phyloP scores from a whole-genome alignment of 805 yeast species.

The Candida tallmaniae region DNA sequence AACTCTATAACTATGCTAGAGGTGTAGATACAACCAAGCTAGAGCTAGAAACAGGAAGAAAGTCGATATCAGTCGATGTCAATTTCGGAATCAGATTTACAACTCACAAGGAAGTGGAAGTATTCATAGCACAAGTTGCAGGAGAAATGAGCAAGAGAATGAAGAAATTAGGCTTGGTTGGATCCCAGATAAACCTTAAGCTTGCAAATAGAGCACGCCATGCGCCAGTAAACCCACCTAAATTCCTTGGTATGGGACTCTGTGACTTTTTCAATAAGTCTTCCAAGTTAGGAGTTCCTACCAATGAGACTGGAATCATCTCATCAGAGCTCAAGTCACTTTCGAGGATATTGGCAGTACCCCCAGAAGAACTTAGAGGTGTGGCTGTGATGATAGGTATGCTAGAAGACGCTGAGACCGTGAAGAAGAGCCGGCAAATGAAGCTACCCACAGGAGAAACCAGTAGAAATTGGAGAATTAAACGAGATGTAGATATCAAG shows the following conservation, averaged over 20 bases:
- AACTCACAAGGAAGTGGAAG: conserved; percentile 54
- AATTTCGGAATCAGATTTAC: conserved; percentile 87
- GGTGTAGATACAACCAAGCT: conserved; percentile 67
- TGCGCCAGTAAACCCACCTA: conserved; percentile 74
- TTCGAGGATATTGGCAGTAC: conserved; percentile 52
- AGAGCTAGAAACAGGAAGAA: conserved; percentile 52
- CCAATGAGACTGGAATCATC: conserved; percentile 57
- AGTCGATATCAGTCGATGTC: conserved; percentile 81
- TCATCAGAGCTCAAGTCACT: conserved; percentile 56
- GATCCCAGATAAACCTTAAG: conserved; percentile 59
- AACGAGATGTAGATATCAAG: background rate
- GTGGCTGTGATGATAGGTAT: conserved; percentile 66
- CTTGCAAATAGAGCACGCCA: conserved; percentile 57
- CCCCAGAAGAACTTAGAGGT: conserved; percentile 72
- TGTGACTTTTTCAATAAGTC: conserved; percentile 64
- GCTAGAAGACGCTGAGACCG: conserved; percentile 38
- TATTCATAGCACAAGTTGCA: conserved; percentile 54
- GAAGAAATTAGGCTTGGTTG: conserved; percentile 40
- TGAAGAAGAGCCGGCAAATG: conserved; percentile 19
- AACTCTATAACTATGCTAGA: conserved; percentile 52
- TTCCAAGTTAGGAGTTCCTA: conserved; percentile 54
- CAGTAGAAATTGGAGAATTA: conserved; percentile 16
- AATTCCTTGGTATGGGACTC: conserved; percentile 78
- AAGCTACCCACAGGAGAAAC: conserved; percentile 16
- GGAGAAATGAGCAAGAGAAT: conserved; percentile 57